Evolutionary conservation across 2,329 filamentous ascomycete genomes (phyloP), one percentile per base, ranked within the genome.

Genomic region (Ceratocystis alfenasii): DNA sequence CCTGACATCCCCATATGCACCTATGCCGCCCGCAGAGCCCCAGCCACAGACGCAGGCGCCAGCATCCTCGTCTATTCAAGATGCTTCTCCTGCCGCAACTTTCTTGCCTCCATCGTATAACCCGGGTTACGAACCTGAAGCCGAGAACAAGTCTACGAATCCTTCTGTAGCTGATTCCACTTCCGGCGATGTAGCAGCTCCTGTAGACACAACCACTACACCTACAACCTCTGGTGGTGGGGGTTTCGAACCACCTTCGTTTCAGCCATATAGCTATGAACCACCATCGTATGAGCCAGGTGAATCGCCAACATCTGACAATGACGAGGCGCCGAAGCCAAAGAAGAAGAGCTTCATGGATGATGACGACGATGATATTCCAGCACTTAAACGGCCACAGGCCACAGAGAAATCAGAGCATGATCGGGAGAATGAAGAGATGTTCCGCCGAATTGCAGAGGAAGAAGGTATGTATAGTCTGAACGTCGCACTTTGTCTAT

Each of bases 311-410:
- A 73, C 77, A 15, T 79, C 80, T 17, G 61, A 45, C 2, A 74
- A 75, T 5, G 77, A 77, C 1, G 75, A 79, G 28, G 77, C 78
- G 8, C 78, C 81, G 5, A 87, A 83, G 70, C 79, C 81, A 0
- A 89, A 89, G 75, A 89, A 89, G 77, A 91, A 88, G 74, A 85
- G 83, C 25, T 86, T 90, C 71, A 89, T 94, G 82, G 87, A 93
- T 69, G 89, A 93, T 33, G 87, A 91, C 12, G 88, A 90, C 28
- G 88, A 90, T 30, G 84, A 88, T 67, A 81, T 88, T 55, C 78
- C 84, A 41, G 5, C 69, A 77, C 55, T 78, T 74, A 53, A 68
- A 69, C 8, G 63, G 70, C 15, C 82, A 80, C 55, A 77, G 82
- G 1, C 77, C 78, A 69, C 81, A 79, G 68, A 85, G 33, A 87